These are phyloP conservation scores for Colletotrichum gloeosporioides DNA, from an alignment of 2,329 filamentous ascomycete genomes.

Conservation along the genomic window DNA sequence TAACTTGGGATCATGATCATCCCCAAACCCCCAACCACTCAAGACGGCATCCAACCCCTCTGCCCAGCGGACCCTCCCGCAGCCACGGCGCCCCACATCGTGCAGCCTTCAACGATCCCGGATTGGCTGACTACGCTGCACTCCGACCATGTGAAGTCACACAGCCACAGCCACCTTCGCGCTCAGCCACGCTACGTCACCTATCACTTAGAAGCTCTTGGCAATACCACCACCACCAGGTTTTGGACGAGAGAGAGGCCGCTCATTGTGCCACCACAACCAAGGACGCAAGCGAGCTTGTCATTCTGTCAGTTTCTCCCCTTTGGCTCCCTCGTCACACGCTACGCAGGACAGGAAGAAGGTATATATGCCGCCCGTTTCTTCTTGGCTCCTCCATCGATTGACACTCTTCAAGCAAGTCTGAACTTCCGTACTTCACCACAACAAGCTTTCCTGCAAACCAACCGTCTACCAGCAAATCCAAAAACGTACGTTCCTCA, in stretches of 20 bases:
- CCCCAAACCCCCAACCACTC: not conserved
- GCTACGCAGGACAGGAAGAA: not conserved
- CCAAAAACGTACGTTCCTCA: not conserved
- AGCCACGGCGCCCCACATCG: not conserved
- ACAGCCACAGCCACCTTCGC: not conserved
- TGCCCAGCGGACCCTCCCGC: not conserved
- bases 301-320: not conserved
- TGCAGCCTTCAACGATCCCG: not conserved
- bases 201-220: not conserved
- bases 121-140: not conserved
- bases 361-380: not conserved
- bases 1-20: not conserved
- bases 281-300: constrained; percentile 4
- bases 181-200: constrained; percentile 10
- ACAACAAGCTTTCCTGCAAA: not conserved
- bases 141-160: not conserved
- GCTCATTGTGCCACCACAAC: not conserved
- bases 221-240: not conserved
- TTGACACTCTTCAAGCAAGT: not conserved
- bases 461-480: not conserved
- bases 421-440: not conserved
- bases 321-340: constrained; percentile 2
- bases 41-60: not conserved
- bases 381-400: not conserved
- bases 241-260: not conserved